These are phyloP conservation scores for Tardiomyces blankii DNA, from an alignment of 1,139 yeast species.

Conservation along the genomic window DNA sequence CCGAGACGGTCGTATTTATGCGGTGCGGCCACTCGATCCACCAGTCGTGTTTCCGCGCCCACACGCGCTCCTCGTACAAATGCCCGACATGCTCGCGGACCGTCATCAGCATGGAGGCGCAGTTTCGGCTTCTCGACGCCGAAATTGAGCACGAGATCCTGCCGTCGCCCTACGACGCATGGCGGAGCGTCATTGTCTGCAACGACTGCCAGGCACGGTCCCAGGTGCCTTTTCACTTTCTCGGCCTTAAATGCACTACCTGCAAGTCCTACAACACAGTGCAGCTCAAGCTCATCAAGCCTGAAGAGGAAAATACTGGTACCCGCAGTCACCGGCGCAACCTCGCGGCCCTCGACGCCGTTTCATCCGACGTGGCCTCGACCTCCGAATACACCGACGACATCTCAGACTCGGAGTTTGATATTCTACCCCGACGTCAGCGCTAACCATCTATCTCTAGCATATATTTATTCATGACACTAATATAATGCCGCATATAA, in stretches of 20 bases:
- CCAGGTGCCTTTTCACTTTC: slow-evolving; percentile 63
- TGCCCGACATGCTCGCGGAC: slow-evolving; percentile 88
- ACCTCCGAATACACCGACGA: neutral
- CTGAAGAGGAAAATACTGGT: slow-evolving; percentile 25
- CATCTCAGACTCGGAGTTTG: neutral
- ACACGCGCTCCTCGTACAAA: slow-evolving; percentile 69
- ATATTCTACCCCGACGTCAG: neutral
- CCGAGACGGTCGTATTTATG: slow-evolving; percentile 81
- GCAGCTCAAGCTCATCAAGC: slow-evolving; percentile 23
- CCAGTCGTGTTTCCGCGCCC: slow-evolving; percentile 69
- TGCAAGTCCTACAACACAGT: slow-evolving; percentile 76
- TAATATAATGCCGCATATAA: too few relatives aligned
- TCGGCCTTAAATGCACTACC: slow-evolving; percentile 80
- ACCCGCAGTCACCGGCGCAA: neutral
- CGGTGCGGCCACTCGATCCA: slow-evolving; percentile 93
- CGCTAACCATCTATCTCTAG: neutral
- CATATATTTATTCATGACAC: neutral
- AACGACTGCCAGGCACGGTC: slow-evolving; percentile 86
- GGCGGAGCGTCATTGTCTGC: slow-evolving; percentile 74
- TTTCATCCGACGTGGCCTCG: neutral
- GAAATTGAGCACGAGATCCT: slow-evolving; percentile 69
- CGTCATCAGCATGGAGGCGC: slow-evolving; percentile 76
- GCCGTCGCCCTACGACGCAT: slow-evolving; percentile 66
- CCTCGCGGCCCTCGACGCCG: neutral
- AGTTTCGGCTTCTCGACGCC: slow-evolving; percentile 73